Conservation (phyloP, 345 rosid genomes). For the Mercurialis annua region DNA sequence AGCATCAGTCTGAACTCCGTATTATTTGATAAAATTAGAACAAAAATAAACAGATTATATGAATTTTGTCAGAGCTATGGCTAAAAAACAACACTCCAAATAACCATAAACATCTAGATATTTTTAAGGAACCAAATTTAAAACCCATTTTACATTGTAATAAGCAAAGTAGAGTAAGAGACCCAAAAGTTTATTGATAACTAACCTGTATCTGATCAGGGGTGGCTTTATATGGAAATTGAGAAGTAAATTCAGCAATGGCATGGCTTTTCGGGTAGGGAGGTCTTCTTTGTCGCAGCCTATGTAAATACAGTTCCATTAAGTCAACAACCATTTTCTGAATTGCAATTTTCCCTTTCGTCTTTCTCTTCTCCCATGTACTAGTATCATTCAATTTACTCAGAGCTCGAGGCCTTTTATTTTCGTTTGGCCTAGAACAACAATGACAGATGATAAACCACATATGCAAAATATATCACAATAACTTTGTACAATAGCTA, state of each 20-base stretch:
- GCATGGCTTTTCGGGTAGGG: conserved; percentile 69
- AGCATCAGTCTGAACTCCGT: background rate
- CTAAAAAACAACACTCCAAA: background rate
- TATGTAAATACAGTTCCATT: conserved; percentile 91
- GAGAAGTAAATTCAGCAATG: conserved; percentile 61
- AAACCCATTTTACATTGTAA: background rate
- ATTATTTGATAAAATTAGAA: background rate
- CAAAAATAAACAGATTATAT: background rate
- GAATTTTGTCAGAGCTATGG: background rate
- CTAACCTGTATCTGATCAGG: conserved; percentile 93
- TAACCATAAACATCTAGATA: background rate
- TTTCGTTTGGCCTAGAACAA: conserved; percentile 71
- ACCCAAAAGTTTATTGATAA: background rate
- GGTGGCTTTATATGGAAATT: conserved; percentile 81
- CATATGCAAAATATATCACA: background rate
- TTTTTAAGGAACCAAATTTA: background rate
- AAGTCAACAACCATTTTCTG: conserved; percentile 98
- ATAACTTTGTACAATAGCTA: background rate
- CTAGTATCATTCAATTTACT: conserved; percentile 83
- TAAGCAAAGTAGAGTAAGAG: background rate
- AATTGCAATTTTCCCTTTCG: conserved; percentile 88
- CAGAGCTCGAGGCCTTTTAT: conserved; percentile 67
- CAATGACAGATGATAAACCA: conserved; percentile 19
- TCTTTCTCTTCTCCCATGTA: conserved; percentile 88
- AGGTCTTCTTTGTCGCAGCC: conserved; percentile 79